Percentiles rank a stretch among this genome's conserved stretches.
phyloP scores from a whole-genome alignment of 2,329 filamentous ascomycete species.

The Cadophora sp. region DNA sequence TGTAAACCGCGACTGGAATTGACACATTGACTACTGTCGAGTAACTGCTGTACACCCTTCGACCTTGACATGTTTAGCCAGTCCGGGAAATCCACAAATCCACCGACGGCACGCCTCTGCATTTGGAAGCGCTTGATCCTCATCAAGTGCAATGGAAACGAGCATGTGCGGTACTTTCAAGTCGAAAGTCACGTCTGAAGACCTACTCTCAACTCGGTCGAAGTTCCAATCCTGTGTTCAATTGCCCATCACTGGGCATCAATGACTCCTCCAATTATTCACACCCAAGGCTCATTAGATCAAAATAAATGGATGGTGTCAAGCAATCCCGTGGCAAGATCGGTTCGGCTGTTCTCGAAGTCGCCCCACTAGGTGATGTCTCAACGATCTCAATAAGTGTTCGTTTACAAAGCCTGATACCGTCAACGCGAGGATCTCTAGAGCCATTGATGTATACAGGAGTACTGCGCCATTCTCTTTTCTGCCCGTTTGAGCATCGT shows the following conservation, averaged over 20 bases:
- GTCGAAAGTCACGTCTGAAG: background rate
- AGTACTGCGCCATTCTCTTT: background rate
- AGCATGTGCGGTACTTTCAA: background rate
- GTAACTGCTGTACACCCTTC: background rate
- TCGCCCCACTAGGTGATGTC: background rate
- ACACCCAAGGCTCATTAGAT: background rate
- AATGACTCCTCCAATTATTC: background rate
- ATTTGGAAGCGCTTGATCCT: background rate
- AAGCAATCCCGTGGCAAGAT: background rate
- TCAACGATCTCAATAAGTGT: background rate
- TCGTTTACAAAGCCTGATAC: background rate
- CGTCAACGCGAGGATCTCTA: background rate
- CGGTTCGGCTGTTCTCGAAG: no score
- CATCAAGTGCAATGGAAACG: background rate
- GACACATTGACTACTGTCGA: background rate
- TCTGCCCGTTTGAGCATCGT: background rate
- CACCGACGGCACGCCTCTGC: background rate
- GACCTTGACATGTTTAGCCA: background rate
- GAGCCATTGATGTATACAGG: background rate
- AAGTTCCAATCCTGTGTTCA: background rate
- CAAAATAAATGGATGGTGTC: background rate
- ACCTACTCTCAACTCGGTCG: background rate
- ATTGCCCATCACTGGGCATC: background rate
- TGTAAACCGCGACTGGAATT: background rate
- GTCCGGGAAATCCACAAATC: background rate